Evolutionary conservation across 176 grass and related monocot genomes (phyloP).

Genomic region (Themeda triandra): DNA sequence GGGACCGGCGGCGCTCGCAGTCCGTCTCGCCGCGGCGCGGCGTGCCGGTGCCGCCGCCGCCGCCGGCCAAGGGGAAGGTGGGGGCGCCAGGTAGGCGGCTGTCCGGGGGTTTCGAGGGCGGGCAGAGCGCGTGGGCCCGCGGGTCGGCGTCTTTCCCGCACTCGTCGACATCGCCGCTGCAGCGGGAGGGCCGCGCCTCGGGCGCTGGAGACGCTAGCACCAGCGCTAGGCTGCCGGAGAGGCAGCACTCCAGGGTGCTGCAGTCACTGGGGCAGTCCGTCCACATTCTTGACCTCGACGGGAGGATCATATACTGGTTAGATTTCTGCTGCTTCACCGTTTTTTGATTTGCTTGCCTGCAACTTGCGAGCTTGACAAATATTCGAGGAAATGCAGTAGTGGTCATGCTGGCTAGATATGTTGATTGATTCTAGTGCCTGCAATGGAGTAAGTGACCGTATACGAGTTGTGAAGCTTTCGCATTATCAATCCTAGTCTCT

Average conservation of each 20-base stretch:
- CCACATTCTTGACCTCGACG: constrained; percentile 81
- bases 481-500: not conserved
- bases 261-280: constrained; percentile 87
- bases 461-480: not conserved
- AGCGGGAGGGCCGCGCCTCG: constrained; percentile 48
- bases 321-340: constrained; percentile 24
- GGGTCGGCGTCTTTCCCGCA: constrained; percentile 59
- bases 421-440: constrained; percentile 1
- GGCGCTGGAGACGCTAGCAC: constrained; percentile 6
- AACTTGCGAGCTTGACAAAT: not conserved
- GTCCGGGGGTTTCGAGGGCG: constrained; percentile 25
- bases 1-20: constrained; percentile 53
- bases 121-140: constrained; percentile 24
- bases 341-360: not conserved
- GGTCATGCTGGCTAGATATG: not conserved
- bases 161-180: constrained; percentile 52
- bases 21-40: constrained; percentile 70
- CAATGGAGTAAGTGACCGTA: not conserved
- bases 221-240: constrained; percentile 53
- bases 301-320: constrained; percentile 93
- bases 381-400: not conserved
- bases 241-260: constrained; percentile 64
- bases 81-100: constrained; percentile 14
- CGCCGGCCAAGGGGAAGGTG: not conserved
- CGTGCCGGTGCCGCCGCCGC: not conserved